Percentiles rank a stretch among this genome's conserved stretches.
Evolutionary conservation across 208 protist genomes (phyloP).

Genomic region (Trypanosoma grayi): DNA sequence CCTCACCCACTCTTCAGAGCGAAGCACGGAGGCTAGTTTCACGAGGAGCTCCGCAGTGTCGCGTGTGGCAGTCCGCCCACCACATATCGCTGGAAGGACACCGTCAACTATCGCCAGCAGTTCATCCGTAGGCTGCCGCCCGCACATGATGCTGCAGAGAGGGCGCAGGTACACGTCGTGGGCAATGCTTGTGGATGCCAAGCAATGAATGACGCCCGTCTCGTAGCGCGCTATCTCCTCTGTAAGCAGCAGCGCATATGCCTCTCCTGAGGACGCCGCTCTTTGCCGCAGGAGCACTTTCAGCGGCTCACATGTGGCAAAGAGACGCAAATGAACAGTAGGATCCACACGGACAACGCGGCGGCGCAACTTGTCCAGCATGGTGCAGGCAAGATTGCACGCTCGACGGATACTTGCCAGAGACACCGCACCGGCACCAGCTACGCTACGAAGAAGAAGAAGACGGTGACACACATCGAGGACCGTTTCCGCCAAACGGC

Average conservation of each 20-base stretch:
- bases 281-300: background rate
- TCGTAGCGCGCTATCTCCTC: constrained; percentile 5
- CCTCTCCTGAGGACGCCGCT: background rate
- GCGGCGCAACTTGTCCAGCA: background rate
- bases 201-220: background rate
- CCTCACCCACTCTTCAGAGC: background rate
- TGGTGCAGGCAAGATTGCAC: constrained; percentile 4
- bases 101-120: background rate
- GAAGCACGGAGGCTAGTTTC: background rate
- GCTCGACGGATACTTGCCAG: background rate
- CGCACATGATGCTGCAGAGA: no score
- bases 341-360: background rate
- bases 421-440: background rate
- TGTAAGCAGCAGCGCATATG: background rate
- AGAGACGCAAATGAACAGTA: background rate
- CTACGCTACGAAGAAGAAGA: background rate
- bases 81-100: background rate
- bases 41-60: constrained; percentile 4
- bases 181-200: background rate
- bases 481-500: background rate
- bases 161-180: no score
- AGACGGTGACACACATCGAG: constrained; percentile 11
- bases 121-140: background rate
- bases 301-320: background rate
- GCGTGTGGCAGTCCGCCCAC: background rate